A percentile compares a stretch with the other conserved stretches of the same genome.
Conservation (phyloP, 2,329 filamentous ascomycete genomes). For the Arthrobotrys sphaeroides region DNA sequence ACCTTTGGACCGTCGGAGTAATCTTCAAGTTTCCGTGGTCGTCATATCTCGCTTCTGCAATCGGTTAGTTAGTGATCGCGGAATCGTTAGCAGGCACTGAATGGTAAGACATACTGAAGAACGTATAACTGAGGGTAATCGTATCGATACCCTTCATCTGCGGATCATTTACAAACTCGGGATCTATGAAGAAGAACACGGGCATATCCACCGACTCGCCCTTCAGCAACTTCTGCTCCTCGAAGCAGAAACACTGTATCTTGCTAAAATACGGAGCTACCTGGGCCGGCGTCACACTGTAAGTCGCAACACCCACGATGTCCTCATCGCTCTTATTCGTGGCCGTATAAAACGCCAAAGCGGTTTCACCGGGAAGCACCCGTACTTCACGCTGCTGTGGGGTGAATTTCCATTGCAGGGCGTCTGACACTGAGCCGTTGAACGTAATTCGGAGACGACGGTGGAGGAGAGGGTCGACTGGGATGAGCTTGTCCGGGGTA, state of each 20-base stretch:
- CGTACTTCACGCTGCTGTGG: conserved; percentile 97
- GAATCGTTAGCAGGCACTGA: not conserved
- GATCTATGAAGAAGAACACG: conserved; percentile 98
- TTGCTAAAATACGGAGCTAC: conserved; percentile 98
- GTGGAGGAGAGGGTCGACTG: conserved; percentile 68
- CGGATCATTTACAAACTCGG: conserved; percentile 88
- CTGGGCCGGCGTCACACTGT: conserved; percentile 94
- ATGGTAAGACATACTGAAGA: conserved; percentile 80
- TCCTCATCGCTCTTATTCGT: conserved; percentile 89
- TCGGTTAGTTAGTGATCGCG: not conserved
- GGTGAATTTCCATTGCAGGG: conserved; percentile 95
- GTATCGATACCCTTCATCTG: conserved; percentile 95
- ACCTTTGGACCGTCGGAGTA: conserved; percentile 48
- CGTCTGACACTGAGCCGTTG: conserved; percentile 92
- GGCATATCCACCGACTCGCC: conserved; percentile 99
- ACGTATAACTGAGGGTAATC: conserved; percentile 95
- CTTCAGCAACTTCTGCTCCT: conserved; percentile 89
- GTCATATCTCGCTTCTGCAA: conserved; percentile 81
- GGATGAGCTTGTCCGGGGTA: conserved; percentile 72
- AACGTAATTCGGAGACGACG: conserved; percentile 94
- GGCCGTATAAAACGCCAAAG: conserved; percentile 95
- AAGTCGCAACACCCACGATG: conserved; percentile 97
- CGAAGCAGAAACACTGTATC: conserved; percentile 99
- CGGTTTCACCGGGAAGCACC: conserved; percentile 94
- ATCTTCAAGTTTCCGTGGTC: conserved; percentile 69